phyloP scores from a whole-genome alignment of 2,329 filamentous ascomycete genomes.

The Esteya vermicola region DNA sequence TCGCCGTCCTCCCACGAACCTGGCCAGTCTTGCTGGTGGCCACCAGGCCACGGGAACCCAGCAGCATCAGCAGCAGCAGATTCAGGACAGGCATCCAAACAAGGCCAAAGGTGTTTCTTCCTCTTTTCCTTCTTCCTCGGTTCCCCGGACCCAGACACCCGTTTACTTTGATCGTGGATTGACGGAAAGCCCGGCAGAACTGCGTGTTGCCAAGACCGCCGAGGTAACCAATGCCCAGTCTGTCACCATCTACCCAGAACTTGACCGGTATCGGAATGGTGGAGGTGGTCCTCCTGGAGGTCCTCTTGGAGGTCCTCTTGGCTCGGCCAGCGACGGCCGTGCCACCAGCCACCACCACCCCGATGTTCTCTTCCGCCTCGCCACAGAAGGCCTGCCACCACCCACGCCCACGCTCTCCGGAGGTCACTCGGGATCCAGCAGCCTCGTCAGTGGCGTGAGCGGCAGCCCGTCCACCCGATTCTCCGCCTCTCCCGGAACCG shows the following conservation, averaged over 20 bases:
- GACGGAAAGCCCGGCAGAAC: constrained; percentile 29
- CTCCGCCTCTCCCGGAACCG: constrained; percentile 55
- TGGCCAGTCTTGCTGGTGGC: too few species aligned
- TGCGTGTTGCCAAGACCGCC: constrained; percentile 25
- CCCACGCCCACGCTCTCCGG: constrained; percentile 52
- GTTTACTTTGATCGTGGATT: constrained; percentile 26
- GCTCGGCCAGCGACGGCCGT: constrained; percentile 8
- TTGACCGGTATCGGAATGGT: constrained; percentile 46
- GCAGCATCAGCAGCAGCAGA: too few species aligned
- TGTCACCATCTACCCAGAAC: constrained; percentile 40
- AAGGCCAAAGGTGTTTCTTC: constrained; percentile 27
- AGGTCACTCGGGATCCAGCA: constrained; percentile 44
- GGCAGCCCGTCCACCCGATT: constrained; percentile 63
- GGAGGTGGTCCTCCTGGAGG: too few species aligned
- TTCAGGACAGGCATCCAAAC: constrained; percentile 20
- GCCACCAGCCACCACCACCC: constrained; percentile 18
- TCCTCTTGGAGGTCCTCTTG: constrained; percentile 15
- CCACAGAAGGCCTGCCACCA: constrained; percentile 47
- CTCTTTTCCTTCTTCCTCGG: constrained; percentile 29
- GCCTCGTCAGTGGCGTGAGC: constrained; percentile 44
- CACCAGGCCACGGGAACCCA: background rate
- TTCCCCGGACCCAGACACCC: constrained; percentile 22
- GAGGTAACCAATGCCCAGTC: constrained; percentile 25
- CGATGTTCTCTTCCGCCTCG: constrained; percentile 39
- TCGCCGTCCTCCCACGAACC: too few species aligned